Evolutionary conservation across 768 basidiomycete species (phyloP), one percentile per base, ranked within the genome.

Genomic region (Suillus sp.): DNA sequence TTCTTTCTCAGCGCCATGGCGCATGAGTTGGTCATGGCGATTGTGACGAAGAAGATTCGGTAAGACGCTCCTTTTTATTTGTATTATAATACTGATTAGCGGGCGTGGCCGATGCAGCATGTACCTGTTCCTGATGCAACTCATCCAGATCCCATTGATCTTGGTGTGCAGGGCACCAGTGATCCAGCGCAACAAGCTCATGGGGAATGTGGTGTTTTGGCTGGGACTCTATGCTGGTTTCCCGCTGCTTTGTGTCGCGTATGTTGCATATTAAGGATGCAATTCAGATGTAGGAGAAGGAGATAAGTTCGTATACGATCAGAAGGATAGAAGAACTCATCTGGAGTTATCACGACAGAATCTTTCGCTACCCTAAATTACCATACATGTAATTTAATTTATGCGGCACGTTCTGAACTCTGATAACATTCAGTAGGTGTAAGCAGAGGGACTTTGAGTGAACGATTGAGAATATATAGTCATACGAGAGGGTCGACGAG

Each of bases 21-120:
- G 37, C 96, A 99, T 69, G 97, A 99, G 73, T 81, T 99, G 35
- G 95, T 99, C 62, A 99, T 99, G 97, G 87, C 89, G 2, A 84
- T 99, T 60, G 96, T 98, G 16, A 95, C 93, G 25, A 86, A 91
- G 71, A 99, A 99, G 80, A 83, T 99, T 63, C 81, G 91, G 92
- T 90, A 65, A 34, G 87, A 74, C 1, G 8, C 60, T 27, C 9
- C 30, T 11, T 25, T 32, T 18, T 2, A 8, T 48, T 14, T 27
- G 45, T 18, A 37, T 27, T 22, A 18, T 43, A 16, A 47, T 59
- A 27, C 47, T 54, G 27, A 64, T 14, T 20, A 22, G 20, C 37
- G 25, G 54, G 20, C 27, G 30, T 30, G 18, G 16, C 16, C 43
- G 3, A 32, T 20, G 51, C 42, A 92, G 96, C 70, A 84, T 95